Conservation (phyloP, 257 asterid genomes). For the Fraxinus americana region DNA sequence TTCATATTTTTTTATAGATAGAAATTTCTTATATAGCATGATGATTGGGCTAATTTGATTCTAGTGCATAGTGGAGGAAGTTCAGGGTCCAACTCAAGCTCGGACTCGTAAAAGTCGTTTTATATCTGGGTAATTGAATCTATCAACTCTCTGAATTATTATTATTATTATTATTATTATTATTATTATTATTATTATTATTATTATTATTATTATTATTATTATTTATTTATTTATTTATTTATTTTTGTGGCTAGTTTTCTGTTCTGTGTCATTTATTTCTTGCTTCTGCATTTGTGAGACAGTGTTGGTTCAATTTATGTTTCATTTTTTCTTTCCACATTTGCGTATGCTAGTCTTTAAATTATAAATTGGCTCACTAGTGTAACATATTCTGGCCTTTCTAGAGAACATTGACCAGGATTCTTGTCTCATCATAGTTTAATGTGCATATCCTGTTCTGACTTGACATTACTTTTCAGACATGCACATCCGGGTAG, state of each 20-base stretch:
- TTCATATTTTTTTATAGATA: neutral
- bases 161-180: neutral
- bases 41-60: constrained; percentile 19
- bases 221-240: too few relatives aligned
- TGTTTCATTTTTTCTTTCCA: neutral
- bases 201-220: too few relatives aligned
- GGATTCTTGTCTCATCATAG: neutral
- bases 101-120: constrained; percentile 96
- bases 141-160: constrained; percentile 16
- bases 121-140: constrained; percentile 78
- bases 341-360: constrained; percentile 2
- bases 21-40: neutral
- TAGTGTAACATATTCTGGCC: neutral
- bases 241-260: neutral
- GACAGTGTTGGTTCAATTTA: neutral
- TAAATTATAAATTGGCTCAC: constrained; percentile 10
- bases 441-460: neutral
- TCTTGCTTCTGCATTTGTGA: neutral
- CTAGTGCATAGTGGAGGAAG: constrained; percentile 98
- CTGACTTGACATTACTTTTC: constrained; percentile 35
- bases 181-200: too few relatives aligned
- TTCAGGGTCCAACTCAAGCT: constrained; percentile 98
- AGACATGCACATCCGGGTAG: constrained; percentile 99
- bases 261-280: neutral
- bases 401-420: neutral